These are phyloP conservation scores for Trypanosoma brucei DNA, from an alignment of 208 protist species.

Conservation along the genomic window DNA sequence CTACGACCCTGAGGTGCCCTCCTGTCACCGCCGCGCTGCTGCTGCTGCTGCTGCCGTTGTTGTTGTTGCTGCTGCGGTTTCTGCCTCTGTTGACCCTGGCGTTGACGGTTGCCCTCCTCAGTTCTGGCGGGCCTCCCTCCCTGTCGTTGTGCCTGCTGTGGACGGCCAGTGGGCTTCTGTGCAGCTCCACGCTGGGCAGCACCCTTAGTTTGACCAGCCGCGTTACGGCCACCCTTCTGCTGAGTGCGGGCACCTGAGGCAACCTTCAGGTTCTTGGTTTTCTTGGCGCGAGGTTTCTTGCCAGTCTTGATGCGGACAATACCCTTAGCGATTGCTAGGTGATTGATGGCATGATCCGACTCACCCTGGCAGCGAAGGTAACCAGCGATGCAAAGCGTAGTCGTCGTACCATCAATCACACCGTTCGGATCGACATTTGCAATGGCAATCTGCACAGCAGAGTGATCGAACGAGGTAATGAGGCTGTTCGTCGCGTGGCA, in stretches of 20 bases:
- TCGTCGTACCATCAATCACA: conserved; percentile 89
- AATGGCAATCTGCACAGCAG: conserved; percentile 94
- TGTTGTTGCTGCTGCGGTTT: conserved; percentile 8
- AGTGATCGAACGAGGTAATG: conserved; percentile 90
- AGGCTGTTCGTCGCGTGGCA: conserved; percentile 92
- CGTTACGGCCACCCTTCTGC: conserved; percentile 16
- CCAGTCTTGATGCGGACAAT: conserved; percentile 85
- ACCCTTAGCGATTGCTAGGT: conserved; percentile 81
- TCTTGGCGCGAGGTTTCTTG: conserved; percentile 67
- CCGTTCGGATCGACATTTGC: conserved; percentile 91
- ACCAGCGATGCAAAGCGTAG: conserved; percentile 93
- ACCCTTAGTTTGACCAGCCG: conserved; percentile 5
- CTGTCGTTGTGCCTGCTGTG: conserved; percentile 8
- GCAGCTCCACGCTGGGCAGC: too few relatives aligned
- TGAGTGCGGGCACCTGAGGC: not conserved
- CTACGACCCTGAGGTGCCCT: conserved; percentile 12
- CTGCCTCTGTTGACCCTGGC: not conserved
- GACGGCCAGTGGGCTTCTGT: too few relatives aligned
- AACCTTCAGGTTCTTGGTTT: not conserved
- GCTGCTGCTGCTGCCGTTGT: conserved; percentile 3
- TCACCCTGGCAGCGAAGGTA: conserved; percentile 92
- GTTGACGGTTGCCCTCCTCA: conserved; percentile 10
- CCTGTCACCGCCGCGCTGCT: conserved; percentile 13
- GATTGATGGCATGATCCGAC: conserved; percentile 94
- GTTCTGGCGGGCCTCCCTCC: conserved; percentile 14